These are phyloP conservation scores for Vitis hybrid DNA, from an alignment of 177 flowering plant genomes.

Conservation along the genomic window DNA sequence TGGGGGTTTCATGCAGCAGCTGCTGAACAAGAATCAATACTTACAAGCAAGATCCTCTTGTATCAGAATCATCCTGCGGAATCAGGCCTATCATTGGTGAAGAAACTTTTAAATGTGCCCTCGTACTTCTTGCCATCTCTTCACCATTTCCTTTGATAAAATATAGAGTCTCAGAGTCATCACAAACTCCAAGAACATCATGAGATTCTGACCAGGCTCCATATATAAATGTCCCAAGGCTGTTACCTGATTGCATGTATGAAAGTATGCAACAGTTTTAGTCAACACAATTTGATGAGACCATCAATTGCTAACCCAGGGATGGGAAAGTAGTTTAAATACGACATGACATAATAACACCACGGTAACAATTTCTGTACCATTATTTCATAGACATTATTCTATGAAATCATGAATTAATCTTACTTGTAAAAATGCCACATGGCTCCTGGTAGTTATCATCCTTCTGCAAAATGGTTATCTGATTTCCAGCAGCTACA, in stretches of 20 bases:
- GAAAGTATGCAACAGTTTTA: slow-evolving; percentile 3
- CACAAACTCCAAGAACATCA: slow-evolving; percentile 74
- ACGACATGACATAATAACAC: background rate
- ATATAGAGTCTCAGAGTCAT: slow-evolving; percentile 58
- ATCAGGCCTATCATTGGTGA: slow-evolving; percentile 59
- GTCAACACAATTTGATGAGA: too few relatives aligned
- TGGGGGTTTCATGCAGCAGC: background rate
- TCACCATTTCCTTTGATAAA: slow-evolving; percentile 81
- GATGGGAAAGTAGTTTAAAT: too few relatives aligned
- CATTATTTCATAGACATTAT: background rate
- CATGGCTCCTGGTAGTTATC: slow-evolving; percentile 74
- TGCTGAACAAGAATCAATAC: slow-evolving; percentile 25
- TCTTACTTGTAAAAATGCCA: slow-evolving; percentile 72
- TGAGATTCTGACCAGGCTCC: slow-evolving; percentile 90
- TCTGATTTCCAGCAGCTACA: slow-evolving; percentile 68
- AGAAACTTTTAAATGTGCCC: slow-evolving; percentile 51
- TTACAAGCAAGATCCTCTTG: slow-evolving; percentile 61
- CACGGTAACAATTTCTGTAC: background rate
- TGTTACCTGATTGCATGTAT: slow-evolving; percentile 41
- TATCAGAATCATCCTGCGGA: slow-evolving; percentile 40
- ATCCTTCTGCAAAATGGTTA: slow-evolving; percentile 66
- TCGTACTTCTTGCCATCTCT: slow-evolving; percentile 57
- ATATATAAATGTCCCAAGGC: slow-evolving; percentile 37
- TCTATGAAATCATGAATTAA: background rate
- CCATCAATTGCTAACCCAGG: too few relatives aligned